A percentile compares a stretch with the other conserved stretches of the same genome.
phyloP scores from a whole-genome alignment of 1,284 basidiomycete genomes.

The Sanghuangporus sanghuang region DNA sequence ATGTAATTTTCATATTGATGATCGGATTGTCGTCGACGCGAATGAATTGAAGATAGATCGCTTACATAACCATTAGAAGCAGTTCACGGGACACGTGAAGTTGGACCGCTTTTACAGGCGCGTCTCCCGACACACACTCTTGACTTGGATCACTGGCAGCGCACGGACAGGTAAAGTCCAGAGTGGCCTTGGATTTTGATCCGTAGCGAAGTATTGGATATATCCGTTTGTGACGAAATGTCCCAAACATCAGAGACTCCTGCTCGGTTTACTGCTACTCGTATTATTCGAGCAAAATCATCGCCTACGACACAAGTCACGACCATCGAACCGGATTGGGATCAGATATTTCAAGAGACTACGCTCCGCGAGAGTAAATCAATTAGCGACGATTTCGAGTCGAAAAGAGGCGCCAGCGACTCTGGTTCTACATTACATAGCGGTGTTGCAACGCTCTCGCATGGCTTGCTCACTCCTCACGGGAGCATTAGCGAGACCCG shows the following conservation, averaged over 20 bases:
- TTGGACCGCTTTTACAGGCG: not conserved
- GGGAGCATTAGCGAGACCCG: not conserved
- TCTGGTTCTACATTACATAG: not conserved
- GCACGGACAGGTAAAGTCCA: not conserved
- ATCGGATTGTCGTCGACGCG: not conserved
- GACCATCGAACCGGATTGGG: not conserved
- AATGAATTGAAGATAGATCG: not conserved
- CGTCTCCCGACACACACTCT: not conserved
- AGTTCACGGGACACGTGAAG: not conserved
- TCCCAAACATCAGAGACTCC: not conserved
- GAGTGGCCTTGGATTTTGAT: not conserved
- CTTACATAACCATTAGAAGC: not conserved
- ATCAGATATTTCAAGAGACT: not conserved
- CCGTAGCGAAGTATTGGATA: too few species aligned
- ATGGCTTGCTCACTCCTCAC: slow-evolving; percentile 12
- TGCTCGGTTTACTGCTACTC: not conserved
- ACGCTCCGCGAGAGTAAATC: not conserved
- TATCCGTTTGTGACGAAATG: too few species aligned
- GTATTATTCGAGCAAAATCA: slow-evolving; percentile 1
- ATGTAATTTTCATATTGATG: not conserved
- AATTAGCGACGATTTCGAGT: not conserved
- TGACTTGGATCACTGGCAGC: not conserved
- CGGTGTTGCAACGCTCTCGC: not conserved
- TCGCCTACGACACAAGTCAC: slow-evolving; percentile 2
- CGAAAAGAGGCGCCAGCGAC: not conserved